Conservation (phyloP, 2,329 filamentous ascomycete genomes). For the Aureobasidium vineae region DNA sequence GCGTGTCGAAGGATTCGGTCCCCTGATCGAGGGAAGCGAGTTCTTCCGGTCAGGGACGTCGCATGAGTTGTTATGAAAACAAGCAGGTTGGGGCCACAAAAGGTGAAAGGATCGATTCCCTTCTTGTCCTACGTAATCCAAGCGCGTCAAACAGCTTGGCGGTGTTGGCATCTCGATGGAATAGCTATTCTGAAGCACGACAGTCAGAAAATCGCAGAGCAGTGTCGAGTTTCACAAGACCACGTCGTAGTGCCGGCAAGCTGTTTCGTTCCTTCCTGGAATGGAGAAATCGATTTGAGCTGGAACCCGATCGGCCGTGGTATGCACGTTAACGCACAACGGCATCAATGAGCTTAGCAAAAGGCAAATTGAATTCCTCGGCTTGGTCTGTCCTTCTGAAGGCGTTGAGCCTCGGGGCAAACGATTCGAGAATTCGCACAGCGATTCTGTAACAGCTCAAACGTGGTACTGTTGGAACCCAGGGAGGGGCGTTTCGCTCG, state of each 20-base stretch:
- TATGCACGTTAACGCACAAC: slow-evolving; percentile 2
- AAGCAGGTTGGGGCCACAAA: not conserved
- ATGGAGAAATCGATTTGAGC: not conserved
- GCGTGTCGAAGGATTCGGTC: not conserved
- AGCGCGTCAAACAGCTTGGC: slow-evolving; percentile 7
- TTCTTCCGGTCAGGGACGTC: not conserved
- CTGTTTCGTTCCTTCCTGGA: not conserved
- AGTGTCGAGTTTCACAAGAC: not conserved
- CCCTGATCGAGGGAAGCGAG: not conserved
- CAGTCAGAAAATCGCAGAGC: not conserved
- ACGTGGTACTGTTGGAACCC: not conserved
- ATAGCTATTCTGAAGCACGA: not conserved
- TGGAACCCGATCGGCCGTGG: slow-evolving; percentile 11
- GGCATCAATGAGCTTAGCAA: not conserved
- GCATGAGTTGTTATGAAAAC: not conserved
- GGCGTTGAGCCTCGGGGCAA: not conserved
- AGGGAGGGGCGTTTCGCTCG: not conserved
- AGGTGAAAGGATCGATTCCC: not conserved
- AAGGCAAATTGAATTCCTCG: slow-evolving; percentile 5
- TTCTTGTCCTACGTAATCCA: slow-evolving; percentile 18
- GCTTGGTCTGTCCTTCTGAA: not conserved
- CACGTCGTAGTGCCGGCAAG: not conserved
- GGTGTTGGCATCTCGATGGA: not conserved
- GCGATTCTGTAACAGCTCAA: not conserved
- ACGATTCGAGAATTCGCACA: not conserved